Evolutionary conservation across 345 rosid species (phyloP).

Genomic region (Cardamine resedifolia): DNA sequence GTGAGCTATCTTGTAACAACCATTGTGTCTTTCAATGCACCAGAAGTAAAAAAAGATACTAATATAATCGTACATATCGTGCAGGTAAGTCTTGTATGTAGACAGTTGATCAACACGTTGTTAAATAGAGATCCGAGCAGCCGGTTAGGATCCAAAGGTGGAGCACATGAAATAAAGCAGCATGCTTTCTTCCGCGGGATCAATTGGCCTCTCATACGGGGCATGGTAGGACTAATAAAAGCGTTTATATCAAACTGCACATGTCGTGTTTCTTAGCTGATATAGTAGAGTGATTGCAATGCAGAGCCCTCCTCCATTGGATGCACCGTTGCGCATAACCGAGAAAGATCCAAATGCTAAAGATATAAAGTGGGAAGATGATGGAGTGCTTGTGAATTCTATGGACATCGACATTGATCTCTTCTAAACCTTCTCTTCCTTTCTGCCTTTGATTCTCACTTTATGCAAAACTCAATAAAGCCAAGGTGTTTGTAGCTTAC

Average conservation of each 20-base stretch:
- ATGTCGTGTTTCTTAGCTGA: background rate
- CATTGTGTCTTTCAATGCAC: background rate
- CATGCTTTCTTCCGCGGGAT: slow-evolving; percentile 90
- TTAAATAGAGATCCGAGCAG: slow-evolving; percentile 65
- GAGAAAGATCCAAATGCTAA: slow-evolving; percentile 59
- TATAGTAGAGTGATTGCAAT: slow-evolving; percentile 41
- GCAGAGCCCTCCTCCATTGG: slow-evolving; percentile 83
- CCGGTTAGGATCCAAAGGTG: slow-evolving; percentile 78
- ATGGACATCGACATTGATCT: slow-evolving; percentile 62
- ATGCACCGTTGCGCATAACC: slow-evolving; percentile 54
- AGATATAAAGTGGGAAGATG: slow-evolving; percentile 80
- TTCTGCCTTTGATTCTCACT: background rate
- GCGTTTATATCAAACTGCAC: background rate
- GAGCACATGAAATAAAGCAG: slow-evolving; percentile 85
- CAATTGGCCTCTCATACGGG: slow-evolving; percentile 88
- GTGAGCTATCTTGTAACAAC: slow-evolving; percentile 42
- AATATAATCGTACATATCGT: slow-evolving; percentile 24
- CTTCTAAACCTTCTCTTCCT: slow-evolving; percentile 46
- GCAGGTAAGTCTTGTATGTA: slow-evolving; percentile 85
- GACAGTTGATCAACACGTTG: slow-evolving; percentile 75
- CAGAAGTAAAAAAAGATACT: background rate
- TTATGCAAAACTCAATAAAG: slow-evolving; percentile 24
- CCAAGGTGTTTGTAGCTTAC: background rate
- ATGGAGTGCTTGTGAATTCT: slow-evolving; percentile 64
- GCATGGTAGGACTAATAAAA: slow-evolving; percentile 58